Evolutionary conservation across 306 rosid species (phyloP), one percentile per base, ranked within the genome.

Genomic region (Sophora flavescens): DNA sequence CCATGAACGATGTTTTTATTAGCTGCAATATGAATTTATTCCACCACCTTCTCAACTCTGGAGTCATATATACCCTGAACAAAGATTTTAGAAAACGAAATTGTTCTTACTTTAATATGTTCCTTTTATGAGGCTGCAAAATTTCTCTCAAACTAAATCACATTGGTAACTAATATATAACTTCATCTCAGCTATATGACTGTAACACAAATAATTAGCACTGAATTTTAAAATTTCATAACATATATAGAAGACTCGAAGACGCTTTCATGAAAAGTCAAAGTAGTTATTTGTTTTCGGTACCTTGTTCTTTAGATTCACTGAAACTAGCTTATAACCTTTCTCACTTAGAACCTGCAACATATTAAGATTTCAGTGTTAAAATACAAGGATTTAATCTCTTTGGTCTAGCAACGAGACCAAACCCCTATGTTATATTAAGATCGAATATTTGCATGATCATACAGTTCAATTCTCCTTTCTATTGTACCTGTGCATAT

Each of bases 1-100:
- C 98, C 98, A 12, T 97, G 98, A 79, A 93, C 98, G 0, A 97
- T 93, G 87, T 93, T 91, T 70, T 93, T 93, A 79, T 91, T 93
- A 77, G 98, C 97, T 44, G 98, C 98, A 72, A 93, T 91, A 33
- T 93, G 98, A 58, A 93, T 97, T n/a, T 88, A 36, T 79, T 93
- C 98, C 89, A 91, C 75, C 71, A 93, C 94, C 82, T 93, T 93
- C 83, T 93, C 98, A 8, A 93, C 98, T 85, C 96, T 88, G 78
- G 98, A 93, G 17, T 97, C 98, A 72, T 93, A 97, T 63, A 93
- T 87, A 53, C 96, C 97, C 98, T 91, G 77, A 30, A 61, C 56
- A 79, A 67, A 53, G 5, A 12, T 35, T 22, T 33, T 4, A 36
- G n/a, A n/a, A n/a, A 80, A 69, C 2, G 9, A n/a, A 38, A 14